Evolutionary conservation across 169 alveolate genomes (phyloP), one percentile per base, ranked within the genome.

Genomic region (Plasmodium knowlesi): DNA sequence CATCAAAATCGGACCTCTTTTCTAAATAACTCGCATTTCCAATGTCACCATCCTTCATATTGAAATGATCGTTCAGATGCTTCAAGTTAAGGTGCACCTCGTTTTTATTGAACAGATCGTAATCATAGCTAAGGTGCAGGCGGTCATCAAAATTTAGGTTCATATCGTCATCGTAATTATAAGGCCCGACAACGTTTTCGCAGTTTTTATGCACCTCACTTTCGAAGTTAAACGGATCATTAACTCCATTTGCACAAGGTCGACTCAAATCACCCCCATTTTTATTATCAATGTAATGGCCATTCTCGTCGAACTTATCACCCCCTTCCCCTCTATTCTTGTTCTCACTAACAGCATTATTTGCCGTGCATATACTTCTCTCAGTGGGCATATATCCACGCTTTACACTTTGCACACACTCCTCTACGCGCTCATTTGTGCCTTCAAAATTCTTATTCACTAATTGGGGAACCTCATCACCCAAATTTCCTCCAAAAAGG

Each of bases 271-370:
- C 50, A 39, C 71, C 78, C 67, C 46, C 54, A 84, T 84, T 84
- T 16, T 84, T 73, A 83, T 41, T 70, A 8, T 83, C 74, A 70
- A 41, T 67, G 71, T 70, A 83, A 12, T 54, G 41, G 34, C 19
- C 74, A 70, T 84, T 71, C n/a, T 32, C 41, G n/a, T 32, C 53
- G 3, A 41, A 22, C 0, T 71, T 83, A 22, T 84, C 92, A 46
- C 71, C 76, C 25, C 71, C 92, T 34, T 84, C 74, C 30, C 57
- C 74, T 71, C 43, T 39, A 71, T 71, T 84, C 25, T 84, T 84
- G 54, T 70, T 22, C 76, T 25, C 19, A 32, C 50, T 83, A 6
- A 37, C 16, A 9, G 53, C 28, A 22, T 61, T 83, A 83, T 84
- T 84, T 12, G 37, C n/a, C 16, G 74, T 71, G 34, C 30, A 14